Evolutionary conservation across 2,329 filamentous ascomycete genomes (phyloP).

Genomic region (Tolypocladium tropicale): DNA sequence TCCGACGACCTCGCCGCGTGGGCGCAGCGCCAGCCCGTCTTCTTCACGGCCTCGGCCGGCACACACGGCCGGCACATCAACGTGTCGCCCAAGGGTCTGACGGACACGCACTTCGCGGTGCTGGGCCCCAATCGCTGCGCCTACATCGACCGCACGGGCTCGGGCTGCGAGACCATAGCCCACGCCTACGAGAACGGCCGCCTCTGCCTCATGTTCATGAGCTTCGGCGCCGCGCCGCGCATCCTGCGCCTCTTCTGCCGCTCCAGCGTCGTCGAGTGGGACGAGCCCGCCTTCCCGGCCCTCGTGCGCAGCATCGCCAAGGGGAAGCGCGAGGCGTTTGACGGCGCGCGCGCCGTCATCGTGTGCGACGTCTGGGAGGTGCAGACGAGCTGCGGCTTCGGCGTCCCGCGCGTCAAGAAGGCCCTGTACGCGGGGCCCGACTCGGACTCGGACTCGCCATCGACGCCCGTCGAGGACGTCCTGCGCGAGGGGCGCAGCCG

Average conservation of each 20-base stretch:
- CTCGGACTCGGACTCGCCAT: constrained; percentile 7
- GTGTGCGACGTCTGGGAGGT: constrained; percentile 52
- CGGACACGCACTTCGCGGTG: constrained; percentile 51
- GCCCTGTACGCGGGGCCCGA: constrained; percentile 20
- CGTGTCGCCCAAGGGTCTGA: constrained; percentile 63
- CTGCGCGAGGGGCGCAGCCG: constrained; percentile 12
- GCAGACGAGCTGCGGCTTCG: constrained; percentile 58
- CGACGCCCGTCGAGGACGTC: constrained; percentile 11
- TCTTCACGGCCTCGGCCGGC: constrained; percentile 67
- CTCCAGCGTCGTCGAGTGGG: constrained; percentile 49
- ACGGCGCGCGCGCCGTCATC: constrained; percentile 50
- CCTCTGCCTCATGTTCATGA: constrained; percentile 65
- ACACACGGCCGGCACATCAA: constrained; percentile 61
- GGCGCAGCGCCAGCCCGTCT: constrained; percentile 58
- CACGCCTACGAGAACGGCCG: constrained; percentile 71
- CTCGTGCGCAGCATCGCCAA: constrained; percentile 33
- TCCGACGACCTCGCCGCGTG: constrained; percentile 47
- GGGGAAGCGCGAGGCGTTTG: constrained; percentile 25
- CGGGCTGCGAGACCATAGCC: constrained; percentile 64
- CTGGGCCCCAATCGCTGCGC: constrained; percentile 48
- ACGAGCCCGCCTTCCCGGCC: constrained; percentile 35
- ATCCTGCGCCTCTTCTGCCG: constrained; percentile 56
- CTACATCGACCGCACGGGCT: constrained; percentile 67
- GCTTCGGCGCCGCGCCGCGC: constrained; percentile 46
- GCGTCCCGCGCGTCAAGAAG: constrained; percentile 43